Evolutionary conservation across 139 green algal species (phyloP), one percentile per base, ranked within the genome.

Genomic region (Tetraselmis chui): DNA sequence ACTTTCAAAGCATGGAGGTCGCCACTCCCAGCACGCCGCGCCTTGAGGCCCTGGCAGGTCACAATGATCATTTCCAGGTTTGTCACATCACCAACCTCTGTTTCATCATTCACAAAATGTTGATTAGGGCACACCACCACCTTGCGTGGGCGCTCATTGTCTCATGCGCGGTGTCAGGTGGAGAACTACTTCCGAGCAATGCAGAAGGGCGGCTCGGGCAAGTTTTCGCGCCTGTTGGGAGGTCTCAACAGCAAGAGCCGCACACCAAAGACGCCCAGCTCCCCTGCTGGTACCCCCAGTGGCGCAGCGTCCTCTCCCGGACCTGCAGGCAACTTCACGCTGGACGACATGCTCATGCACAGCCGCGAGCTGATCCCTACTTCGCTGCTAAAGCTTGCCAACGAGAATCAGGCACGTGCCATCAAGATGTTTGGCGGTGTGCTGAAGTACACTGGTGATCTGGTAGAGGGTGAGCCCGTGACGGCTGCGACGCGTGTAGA

Each of bases 361-460:
- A 58, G 25, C 29, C 90, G 96, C 90, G 93, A 98, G 45, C 82
- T 86, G 2, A 95, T 99, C 77, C 95, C 95, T 2, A 94, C 92
- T 0, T 95, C 91, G 29, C 88, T 99, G 80, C 86, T 98, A 29
- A 96, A 96, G 81, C 88, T 98, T 26, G 92, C 84, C 79, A 83
- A 79, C 5, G 95, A 98, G 58, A 93, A 96, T 84, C 78, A 86
- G 32, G 87, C 32, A 27, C 87, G 93, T 1, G 94, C 95, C 11
- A 91, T 98, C 59, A 98, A 98, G 87, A 97, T 98, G 91, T 98
- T 97, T 84, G 84, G 82, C 45, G 88, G 86, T 32, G 89, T 98
- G 18, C 89, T 97, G 79, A 92, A 92, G 80, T 98, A 95, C 84
- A 94, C 93, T 89, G 94, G 91, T 0, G 45, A 67, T 18, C 45